phyloP scores from a whole-genome alignment of 2,329 filamentous ascomycete genomes.

The Colletotrichum sp. region DNA sequence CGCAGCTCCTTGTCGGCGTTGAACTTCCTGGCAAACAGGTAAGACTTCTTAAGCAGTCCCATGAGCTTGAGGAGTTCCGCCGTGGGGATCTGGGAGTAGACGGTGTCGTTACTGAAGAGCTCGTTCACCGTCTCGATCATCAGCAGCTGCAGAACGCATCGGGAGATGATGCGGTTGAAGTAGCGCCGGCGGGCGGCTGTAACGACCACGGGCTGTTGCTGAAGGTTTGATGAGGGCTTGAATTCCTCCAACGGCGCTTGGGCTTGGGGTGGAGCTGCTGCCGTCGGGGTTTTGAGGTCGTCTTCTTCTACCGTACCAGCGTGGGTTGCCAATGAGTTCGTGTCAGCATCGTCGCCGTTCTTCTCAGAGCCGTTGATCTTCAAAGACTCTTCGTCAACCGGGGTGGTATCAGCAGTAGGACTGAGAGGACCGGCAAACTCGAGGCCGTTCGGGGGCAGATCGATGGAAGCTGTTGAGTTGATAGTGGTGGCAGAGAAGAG shows the following conservation, averaged over 20 bases:
- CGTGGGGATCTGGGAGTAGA: conserved; percentile 93
- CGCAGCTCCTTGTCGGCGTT: conserved; percentile 97
- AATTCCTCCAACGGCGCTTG: conserved; percentile 80
- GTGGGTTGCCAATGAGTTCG: conserved; percentile 34
- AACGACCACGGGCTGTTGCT: conserved; percentile 89
- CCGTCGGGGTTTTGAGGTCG: conserved; percentile 34
- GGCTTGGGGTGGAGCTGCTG: conserved; percentile 30
- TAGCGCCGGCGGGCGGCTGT: conserved; percentile 91
- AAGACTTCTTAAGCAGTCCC: conserved; percentile 92
- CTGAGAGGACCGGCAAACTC: conserved; percentile 52
- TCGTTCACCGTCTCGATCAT: conserved; percentile 99
- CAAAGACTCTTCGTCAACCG: conserved; percentile 59
- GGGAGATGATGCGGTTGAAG: conserved; percentile 99
- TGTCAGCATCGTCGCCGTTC: conserved; percentile 34
- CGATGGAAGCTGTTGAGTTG: conserved; percentile 55
- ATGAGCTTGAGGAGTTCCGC: conserved; percentile 89
- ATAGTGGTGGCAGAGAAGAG: conserved; percentile 84
- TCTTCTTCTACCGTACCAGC: conserved; percentile 37
- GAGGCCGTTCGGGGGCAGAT: conserved; percentile 58
- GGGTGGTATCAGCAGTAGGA: conserved; percentile 39
- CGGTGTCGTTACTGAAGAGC: conserved; percentile 94
- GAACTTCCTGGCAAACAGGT: conserved; percentile 95
- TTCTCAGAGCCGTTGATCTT: conserved; percentile 63
- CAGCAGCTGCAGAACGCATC: conserved; percentile 93
- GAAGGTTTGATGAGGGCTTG: conserved; percentile 74